Evolutionary conservation across 2,329 filamentous ascomycete species (phyloP).

Genomic region (Ophiosphaerella herpotricha): DNA sequence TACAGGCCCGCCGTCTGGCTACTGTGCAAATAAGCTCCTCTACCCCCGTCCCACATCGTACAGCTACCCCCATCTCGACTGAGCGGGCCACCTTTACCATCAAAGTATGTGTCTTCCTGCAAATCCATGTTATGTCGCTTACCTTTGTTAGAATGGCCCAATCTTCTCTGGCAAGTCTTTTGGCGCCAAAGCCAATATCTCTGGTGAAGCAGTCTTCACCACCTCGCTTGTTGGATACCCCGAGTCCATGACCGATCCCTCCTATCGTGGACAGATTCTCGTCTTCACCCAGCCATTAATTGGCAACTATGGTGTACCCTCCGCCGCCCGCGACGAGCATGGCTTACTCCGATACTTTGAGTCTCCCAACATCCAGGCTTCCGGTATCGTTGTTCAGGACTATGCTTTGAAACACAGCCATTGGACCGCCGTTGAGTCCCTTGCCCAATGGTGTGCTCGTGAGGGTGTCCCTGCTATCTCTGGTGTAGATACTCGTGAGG

Average conservation of each 20-base stretch:
- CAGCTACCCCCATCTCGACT: slow-evolving; percentile 69
- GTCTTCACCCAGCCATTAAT: slow-evolving; percentile 98
- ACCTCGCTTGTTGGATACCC: slow-evolving; percentile 97
- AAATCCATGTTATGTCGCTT: slow-evolving; percentile 32
- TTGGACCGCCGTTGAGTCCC: slow-evolving; percentile 95
- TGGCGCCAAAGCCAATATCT: slow-evolving; percentile 94
- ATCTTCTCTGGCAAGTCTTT: slow-evolving; percentile 97
- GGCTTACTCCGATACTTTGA: slow-evolving; percentile 98
- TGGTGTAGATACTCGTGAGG: slow-evolving; percentile 93
- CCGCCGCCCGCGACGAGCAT: slow-evolving; percentile 79
- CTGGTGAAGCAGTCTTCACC: slow-evolving; percentile 97
- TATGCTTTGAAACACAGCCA: slow-evolving; percentile 94
- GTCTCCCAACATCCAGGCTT: slow-evolving; percentile 95
- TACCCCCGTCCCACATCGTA: slow-evolving; percentile 63
- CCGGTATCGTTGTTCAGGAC: slow-evolving; percentile 93
- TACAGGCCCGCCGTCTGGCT: slow-evolving; percentile 61
- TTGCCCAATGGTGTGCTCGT: slow-evolving; percentile 91
- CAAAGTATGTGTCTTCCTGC: slow-evolving; percentile 62
- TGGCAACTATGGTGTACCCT: slow-evolving; percentile 97
- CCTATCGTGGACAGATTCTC: slow-evolving; percentile 84
- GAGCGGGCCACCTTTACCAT: slow-evolving; percentile 94
- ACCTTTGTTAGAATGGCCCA: slow-evolving; percentile 73
- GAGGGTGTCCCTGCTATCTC: slow-evolving; percentile 96
- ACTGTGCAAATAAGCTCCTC: slow-evolving; percentile 72
- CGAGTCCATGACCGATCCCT: slow-evolving; percentile 77